These are phyloP conservation scores for Madurella mycetomatis DNA, from an alignment of 2,329 filamentous ascomycete species.

Conservation along the genomic window DNA sequence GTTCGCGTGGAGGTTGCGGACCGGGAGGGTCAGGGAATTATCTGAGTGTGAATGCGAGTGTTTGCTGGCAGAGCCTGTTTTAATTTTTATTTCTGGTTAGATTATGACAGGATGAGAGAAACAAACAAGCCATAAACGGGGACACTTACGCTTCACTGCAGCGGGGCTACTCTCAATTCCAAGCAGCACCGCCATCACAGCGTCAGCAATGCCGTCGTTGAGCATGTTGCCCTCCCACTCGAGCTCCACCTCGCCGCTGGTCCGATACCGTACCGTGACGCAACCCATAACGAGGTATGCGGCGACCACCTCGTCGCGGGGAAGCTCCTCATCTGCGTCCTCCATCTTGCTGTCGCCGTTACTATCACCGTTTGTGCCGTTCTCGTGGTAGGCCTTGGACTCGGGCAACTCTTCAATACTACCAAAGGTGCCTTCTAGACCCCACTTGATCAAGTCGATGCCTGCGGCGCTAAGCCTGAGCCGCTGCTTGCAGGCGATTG, in stretches of 20 bases:
- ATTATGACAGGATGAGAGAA: background rate
- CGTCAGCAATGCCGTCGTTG: constrained; percentile 97
- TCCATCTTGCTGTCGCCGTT: constrained; percentile 30
- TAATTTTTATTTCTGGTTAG: constrained; percentile 8
- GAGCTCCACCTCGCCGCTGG: constrained; percentile 75
- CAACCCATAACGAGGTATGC: constrained; percentile 82
- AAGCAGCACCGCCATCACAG: constrained; percentile 86
- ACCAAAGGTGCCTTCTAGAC: constrained; percentile 89
- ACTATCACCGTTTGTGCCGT: constrained; percentile 29
- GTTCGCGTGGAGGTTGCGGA: constrained; percentile 68
- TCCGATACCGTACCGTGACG: constrained; percentile 73
- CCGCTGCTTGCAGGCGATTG: constrained; percentile 86
- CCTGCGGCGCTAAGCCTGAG: constrained; percentile 84
- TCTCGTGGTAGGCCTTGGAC: constrained; percentile 39
- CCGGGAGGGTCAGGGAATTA: constrained; percentile 33
- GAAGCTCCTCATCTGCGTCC: constrained; percentile 60
- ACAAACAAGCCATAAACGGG: constrained; percentile 18
- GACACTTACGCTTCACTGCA: constrained; percentile 75
- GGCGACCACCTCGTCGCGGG: constrained; percentile 51
- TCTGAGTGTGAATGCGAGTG: constrained; percentile 46
- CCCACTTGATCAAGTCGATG: constrained; percentile 88
- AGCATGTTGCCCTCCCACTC: constrained; percentile 98
- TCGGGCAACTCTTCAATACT: constrained; percentile 67
- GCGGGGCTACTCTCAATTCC: constrained; percentile 92
- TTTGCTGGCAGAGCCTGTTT: constrained; percentile 58